Conservation (phyloP, 345 rosid genomes). For the Physaria fendleri region DNA sequence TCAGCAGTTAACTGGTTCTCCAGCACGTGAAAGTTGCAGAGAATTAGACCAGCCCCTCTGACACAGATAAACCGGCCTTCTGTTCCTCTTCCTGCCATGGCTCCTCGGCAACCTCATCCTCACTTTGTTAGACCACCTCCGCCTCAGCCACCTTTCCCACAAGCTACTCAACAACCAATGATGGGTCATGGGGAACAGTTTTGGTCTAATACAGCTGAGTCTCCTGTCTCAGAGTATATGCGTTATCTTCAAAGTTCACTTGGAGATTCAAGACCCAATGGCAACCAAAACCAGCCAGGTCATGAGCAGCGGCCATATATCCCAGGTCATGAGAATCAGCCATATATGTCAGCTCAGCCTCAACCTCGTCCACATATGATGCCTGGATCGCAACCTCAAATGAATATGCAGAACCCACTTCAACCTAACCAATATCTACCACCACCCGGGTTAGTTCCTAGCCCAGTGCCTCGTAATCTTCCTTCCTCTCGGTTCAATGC, state of each 20-base stretch:
- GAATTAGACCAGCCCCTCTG: constrained; percentile 78
- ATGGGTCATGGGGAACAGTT: constrained; percentile 44
- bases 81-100: constrained; percentile 32
- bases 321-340: neutral
- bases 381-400: constrained; percentile 14
- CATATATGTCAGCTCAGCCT: neutral
- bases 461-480: constrained; percentile 32
- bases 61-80: constrained; percentile 56
- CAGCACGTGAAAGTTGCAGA: constrained; percentile 76
- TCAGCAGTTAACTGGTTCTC: constrained; percentile 91
- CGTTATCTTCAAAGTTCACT: constrained; percentile 71
- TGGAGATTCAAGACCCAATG: constrained; percentile 40
- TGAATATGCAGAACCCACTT: constrained; percentile 27
- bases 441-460: constrained; percentile 26
- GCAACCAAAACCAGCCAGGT: constrained; percentile 37
- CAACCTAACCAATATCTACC: constrained; percentile 37
- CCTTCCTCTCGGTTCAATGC: constrained; percentile 56
- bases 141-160: constrained; percentile 19
- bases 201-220: constrained; percentile 59
- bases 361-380: constrained; percentile 16
- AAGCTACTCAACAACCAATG: constrained; percentile 31
- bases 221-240: constrained; percentile 79
- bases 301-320: neutral
- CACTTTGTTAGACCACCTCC: constrained; percentile 27
- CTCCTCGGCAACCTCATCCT: constrained; percentile 14